Evolutionary conservation across 306 rosid species (phyloP), one percentile per base, ranked within the genome.

Genomic region (Citrullus amarus): DNA sequence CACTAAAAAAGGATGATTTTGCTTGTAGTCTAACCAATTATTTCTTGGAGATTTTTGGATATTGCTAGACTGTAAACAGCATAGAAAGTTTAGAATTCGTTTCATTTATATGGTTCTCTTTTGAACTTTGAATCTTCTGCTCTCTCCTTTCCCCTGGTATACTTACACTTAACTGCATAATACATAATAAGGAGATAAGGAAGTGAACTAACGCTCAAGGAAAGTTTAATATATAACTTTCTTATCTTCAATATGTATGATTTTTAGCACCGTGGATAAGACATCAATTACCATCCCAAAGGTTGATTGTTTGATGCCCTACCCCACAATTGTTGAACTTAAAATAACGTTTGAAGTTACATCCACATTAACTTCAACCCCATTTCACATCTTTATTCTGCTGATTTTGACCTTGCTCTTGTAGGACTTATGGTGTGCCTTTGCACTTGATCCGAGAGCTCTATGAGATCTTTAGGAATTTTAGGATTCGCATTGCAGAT

Each of bases 391-490:
- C 50, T 76, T 88, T 79, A 84, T 75, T 51, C 68, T 55, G 30
- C 48, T 54, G 63, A 74, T 74, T 77, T 53, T 53, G 57, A 53
- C 57, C 17, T 80, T 50, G 55, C 81, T 59, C 85, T 38, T 51
- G 71, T 65, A 96, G 99, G 87, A 88, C 89, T 80, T 96, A 96
- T 66, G 98, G 99, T 43, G 92, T 92, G 82, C 99, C 99, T 62
- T 85, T 96, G 84, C 99, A 96, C 91, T 88, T 96, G 76, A 92
- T 96, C 79, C 92, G 99, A 51, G 99, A 96, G 88, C 93, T 96
- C 74, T 96, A 96, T 53, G 99, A 96, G 96, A 96, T 97, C 43
- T 96, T 96, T 76, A 92, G 99, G 88, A 96, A 92, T 86, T 92
- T 96, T 86, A 92, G 84, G 83, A 87, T 90, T 50, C 99, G 99